Evolutionary conservation across 805 yeast genomes (phyloP).

Genomic region (Osmozyma mogii): DNA sequence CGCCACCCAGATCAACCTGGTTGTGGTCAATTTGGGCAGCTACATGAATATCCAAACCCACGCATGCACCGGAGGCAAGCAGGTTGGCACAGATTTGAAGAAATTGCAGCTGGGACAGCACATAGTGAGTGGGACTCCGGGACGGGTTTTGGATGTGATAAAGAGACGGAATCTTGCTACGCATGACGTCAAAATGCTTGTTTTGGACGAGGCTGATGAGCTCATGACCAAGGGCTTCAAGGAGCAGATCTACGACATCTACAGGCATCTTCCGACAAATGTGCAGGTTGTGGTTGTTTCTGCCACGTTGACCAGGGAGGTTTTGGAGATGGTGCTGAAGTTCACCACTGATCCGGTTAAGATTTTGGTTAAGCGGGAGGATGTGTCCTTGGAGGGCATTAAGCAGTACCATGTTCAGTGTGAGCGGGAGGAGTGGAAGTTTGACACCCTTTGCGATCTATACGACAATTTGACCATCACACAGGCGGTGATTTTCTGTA

Average conservation of each 20-base stretch:
- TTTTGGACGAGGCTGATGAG: constrained; percentile 97
- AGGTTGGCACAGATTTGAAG: constrained; percentile 72
- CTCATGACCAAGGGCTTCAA: constrained; percentile 87
- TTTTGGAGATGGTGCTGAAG: constrained; percentile 82
- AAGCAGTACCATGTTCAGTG: constrained; percentile 87
- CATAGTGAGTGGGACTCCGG: constrained; percentile 95
- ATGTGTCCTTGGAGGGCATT: constrained; percentile 88
- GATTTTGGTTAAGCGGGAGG: constrained; percentile 90
- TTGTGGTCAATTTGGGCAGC: constrained; percentile 78
- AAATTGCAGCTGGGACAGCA: constrained; percentile 75
- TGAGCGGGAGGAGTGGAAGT: constrained; percentile 89
- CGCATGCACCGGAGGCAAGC: constrained; percentile 93
- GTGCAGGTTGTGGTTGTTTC: constrained; percentile 91
- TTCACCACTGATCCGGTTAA: constrained; percentile 92
- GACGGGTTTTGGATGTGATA: constrained; percentile 87
- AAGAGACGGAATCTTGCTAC: constrained; percentile 71
- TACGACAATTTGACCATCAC: constrained; percentile 94
- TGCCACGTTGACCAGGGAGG: constrained; percentile 91
- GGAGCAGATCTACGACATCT: constrained; percentile 90
- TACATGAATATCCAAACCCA: constrained; percentile 80
- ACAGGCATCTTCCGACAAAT: constrained; percentile 71
- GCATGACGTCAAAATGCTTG: constrained; percentile 74
- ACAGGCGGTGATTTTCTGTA: constrained; percentile 97
- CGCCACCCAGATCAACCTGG: constrained; percentile 88
- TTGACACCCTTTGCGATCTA: constrained; percentile 88